Evolutionary conservation across 2,329 filamentous ascomycete species (phyloP), one percentile per base, ranked within the genome.

Genomic region (Aureobasidium sp.): DNA sequence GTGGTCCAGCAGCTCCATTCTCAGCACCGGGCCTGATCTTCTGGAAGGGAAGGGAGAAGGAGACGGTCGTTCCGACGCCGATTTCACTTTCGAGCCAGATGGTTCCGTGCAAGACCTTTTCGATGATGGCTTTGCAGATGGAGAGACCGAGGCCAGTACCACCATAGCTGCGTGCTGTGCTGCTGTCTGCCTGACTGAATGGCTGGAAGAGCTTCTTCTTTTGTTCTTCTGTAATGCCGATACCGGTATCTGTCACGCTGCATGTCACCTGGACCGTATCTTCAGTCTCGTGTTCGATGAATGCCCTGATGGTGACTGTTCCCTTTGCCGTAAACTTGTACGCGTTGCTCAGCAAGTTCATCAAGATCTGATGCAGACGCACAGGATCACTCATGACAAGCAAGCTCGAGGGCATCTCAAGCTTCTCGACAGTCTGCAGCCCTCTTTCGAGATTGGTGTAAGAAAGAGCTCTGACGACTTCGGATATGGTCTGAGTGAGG

Each of bases 41-140:
- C 66, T 89, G 87, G 72, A 97, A 97, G 0, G 86, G 86, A 36
- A 97, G 81, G 0, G 88, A 89, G 76, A 97, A 97, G 71, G 86
- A 92, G 5, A 86, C 84, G 0, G 80, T 85, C 0, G 85, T 93
- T 15, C 89, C 89, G 7, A 84, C 77, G 9, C 85, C 86, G 64
- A 90, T 86, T 44, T 84, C 80, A 65, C 89, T 94, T 64, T 94
- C 88, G 1, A 97, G 82, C 75, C 87, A 86, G 64, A 97, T 95
- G 64, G 83, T 86, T 45, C 92, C 92, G 64, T 90, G 86, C 84
- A 97, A 92, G 75, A 96, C 92, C 22, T 89, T 90, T 76, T 96
- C 90, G 65, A 97, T 91, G 47, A 97, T 85, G 0, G 90, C 92
- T 75, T 96, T 96, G 82, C 92, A 96, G 66, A 97, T 97, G 70